Evolutionary conservation across 345 rosid genomes (phyloP), one percentile per base, ranked within the genome.

Genomic region (Melastoma malabathricum): DNA sequence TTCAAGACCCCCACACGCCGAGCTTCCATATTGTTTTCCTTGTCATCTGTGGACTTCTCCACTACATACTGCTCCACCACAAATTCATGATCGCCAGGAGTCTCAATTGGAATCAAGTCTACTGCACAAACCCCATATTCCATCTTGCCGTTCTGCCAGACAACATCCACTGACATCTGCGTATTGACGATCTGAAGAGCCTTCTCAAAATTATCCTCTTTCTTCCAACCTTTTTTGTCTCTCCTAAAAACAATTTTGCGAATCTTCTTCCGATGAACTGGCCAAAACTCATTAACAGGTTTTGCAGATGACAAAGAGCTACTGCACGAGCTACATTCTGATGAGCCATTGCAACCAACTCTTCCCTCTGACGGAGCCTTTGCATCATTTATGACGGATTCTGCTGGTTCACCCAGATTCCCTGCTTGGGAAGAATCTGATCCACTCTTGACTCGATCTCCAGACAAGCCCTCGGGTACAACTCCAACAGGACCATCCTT

Each of bases 31-130:
- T 64, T 47, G 58, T 66, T 68, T 69, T 81, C 90, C 64, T 50
- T 77, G 51, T 81, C 90, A 78, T 83, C 90, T 12, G 82, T 65
- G 17, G 79, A 75, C 65, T 85, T 88, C 75, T 93, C 98, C 66
- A 90, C 87, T 60, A 86, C 98, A 71, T 86, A 84, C 59, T 90
- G 83, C 65, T 86, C 98, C 9, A 94, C 60, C 56, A 83, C 80
- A 72, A 88, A 93, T 75, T 93, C 99, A 56, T 88, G 97, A 75
- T 93, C 97, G 65, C 97, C 97, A 49, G 95, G 99, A 52, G 79
- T 93, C 70, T 88, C 97, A 60, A 93, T 76, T 51, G 99, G 95
- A 72, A 85, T 76, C 78, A 88, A 62, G 43, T 64, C 65, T 29
- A 66, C 80, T 39, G 92, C 76, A 56, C 68, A 71, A 54, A 84